A percentile compares a stretch with the other conserved stretches of the same genome.
These are phyloP conservation scores for Monosporascus sp. DNA, from an alignment of 2,329 filamentous ascomycete species.

Conservation along the genomic window DNA sequence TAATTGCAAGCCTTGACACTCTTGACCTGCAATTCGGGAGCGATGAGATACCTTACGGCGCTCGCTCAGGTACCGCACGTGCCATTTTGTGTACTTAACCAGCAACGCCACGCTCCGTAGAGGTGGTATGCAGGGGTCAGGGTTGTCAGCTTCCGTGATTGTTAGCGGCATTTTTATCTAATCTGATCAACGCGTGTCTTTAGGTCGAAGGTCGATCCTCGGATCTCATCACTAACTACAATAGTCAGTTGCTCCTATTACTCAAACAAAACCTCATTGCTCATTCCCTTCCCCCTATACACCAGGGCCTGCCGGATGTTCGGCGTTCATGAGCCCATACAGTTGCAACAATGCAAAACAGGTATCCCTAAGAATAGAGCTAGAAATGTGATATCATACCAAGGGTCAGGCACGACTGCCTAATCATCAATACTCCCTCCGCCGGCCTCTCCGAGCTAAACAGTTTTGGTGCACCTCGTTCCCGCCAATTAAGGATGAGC, in stretches of 20 bases:
- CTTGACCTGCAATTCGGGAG: no score
- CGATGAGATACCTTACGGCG: no score
- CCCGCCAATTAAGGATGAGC: no score
- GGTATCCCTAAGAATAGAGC: no score
- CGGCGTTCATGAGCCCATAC: no score
- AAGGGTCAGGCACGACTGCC: not conserved
- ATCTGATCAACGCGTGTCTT: not conserved
- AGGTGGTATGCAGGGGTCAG: not conserved
- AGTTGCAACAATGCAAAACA: no score
- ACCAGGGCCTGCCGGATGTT: not conserved
- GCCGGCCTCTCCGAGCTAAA: not conserved
- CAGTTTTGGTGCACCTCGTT: no score
- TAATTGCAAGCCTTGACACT: no score
- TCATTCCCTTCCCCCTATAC: not conserved
- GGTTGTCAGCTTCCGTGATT: not conserved
- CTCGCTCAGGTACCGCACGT: not conserved
- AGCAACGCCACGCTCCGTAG: not conserved
- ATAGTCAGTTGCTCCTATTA: not conserved
- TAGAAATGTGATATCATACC: not conserved
- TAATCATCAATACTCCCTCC: not conserved
- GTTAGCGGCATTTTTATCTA: not conserved
- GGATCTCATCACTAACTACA: not conserved
- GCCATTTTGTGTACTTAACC: not conserved
- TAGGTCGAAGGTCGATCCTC: not conserved
- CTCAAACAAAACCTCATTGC: not conserved